Base-by-base conservation (phyloP, 2,329 filamentous ascomycete genomes). In the Colletotrichum aenigma region DNA sequence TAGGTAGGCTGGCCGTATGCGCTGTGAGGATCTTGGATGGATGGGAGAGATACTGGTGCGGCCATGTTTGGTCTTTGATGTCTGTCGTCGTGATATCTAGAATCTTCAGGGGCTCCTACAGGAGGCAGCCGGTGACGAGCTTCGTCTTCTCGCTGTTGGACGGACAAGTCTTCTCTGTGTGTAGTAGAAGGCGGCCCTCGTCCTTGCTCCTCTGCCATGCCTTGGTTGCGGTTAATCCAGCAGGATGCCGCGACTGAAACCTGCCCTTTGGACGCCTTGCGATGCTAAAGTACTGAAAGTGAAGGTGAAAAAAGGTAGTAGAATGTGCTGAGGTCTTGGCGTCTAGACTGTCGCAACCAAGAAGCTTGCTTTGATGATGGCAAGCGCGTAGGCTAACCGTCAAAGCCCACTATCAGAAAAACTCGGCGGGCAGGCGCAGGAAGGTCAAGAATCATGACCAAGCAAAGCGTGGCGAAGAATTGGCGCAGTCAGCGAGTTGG, bases 1-100 rank as follows among this genome's bases (percentile, higher is more conserved):
- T 81, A 75, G 83, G 82, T 78, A 60, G 81, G 83, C 58, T 82
- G 79, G 12, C 81, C 81, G 71, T 86, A 86, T 21, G 79, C 77
- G 72, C 82, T 78, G 66, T 86, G 83, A 62, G 85, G 81, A 79
- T 89, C 89, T 70, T 89, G 85, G 69, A 90, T 90, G 21, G 89
- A 87, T 2, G 89, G 89, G 38, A 89, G 82, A 75, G 85, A 88
- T 74, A 89, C 85, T 73, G 85, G 83, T 66, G 85, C 81, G 68
- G 87, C 86, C 85, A 88, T 89, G 78, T 78, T 83, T 78, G 83
- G 79, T 79, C 83, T 84, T 60, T 83, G 82, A 62, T 82, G 80
- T 76, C 85, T 84, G 77, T 88, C 86, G 71, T 85, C 86, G 74
- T 85, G 85, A 71, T 76, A 77, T 66, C 74, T 73, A 48, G 58